Conservation (phyloP, 2,329 filamentous ascomycete genomes). For the Amphichorda felina region DNA sequence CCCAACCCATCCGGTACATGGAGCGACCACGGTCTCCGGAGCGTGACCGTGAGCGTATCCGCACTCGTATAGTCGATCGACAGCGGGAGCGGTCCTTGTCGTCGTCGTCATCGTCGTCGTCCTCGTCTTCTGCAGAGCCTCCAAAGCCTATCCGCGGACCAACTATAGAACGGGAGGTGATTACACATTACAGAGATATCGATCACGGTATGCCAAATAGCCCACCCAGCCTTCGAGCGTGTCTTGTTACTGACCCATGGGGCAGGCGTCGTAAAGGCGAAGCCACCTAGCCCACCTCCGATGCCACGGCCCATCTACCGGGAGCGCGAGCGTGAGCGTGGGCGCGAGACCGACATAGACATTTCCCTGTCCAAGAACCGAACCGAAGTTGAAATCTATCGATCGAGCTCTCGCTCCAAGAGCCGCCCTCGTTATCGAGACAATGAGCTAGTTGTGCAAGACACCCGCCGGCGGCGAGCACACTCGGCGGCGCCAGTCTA, state of each 20-base stretch:
- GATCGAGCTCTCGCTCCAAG: constrained; percentile 20
- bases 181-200: constrained; percentile 78
- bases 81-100: constrained; percentile 24
- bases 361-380: constrained; percentile 41
- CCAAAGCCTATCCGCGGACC: constrained; percentile 61
- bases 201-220: constrained; percentile 57
- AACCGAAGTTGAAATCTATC: constrained; percentile 46
- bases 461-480: constrained; percentile 38
- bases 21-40: constrained; percentile 19
- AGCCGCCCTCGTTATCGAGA: constrained; percentile 32
- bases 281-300: constrained; percentile 33
- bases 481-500: constrained; percentile 35
- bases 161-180: constrained; percentile 77
- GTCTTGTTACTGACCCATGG: constrained; percentile 1
- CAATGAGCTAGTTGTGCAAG: constrained; percentile 56
- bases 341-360: constrained; percentile 50
- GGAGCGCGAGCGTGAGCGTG: constrained; percentile 25
- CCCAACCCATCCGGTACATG: constrained; percentile 24
- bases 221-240: too few relatives aligned
- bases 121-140: constrained; percentile 40
- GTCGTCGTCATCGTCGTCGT: constrained; percentile 20
- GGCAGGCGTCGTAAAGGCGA: constrained; percentile 33
- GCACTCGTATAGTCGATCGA: constrained; percentile 35
- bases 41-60: constrained; percentile 33
- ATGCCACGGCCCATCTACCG: constrained; percentile 33